These are phyloP conservation scores for Syzygium aromaticum DNA, from an alignment of 345 rosid genomes.

Conservation along the genomic window DNA sequence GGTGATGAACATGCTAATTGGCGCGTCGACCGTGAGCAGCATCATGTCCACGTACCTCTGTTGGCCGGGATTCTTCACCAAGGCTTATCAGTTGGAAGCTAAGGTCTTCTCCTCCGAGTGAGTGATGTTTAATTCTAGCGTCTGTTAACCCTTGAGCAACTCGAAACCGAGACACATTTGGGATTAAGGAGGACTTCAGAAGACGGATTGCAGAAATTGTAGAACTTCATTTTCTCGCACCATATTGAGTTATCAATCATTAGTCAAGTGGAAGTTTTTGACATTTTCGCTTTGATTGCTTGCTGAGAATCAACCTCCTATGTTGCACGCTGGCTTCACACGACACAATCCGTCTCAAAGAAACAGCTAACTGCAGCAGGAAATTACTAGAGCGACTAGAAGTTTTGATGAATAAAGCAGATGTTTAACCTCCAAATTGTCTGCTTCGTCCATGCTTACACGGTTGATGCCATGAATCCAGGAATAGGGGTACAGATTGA, in stretches of 20 bases:
- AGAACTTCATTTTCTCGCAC: background rate
- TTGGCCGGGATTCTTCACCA: conserved; percentile 92
- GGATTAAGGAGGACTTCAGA: background rate
- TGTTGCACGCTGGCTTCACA: background rate
- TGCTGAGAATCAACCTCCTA: background rate
- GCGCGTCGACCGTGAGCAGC: conserved; percentile 77
- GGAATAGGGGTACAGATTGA: background rate
- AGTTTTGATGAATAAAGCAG: background rate
- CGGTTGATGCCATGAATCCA: background rate
- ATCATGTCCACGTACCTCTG: conserved; percentile 73
- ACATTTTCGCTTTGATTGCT: background rate
- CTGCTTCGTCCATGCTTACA: background rate
- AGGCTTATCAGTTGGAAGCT: conserved; percentile 60
- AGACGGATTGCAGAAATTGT: background rate
- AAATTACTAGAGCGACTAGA: background rate
- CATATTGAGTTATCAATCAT: background rate
- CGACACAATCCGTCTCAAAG: background rate
- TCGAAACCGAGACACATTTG: background rate
- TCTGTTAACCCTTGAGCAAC: background rate
- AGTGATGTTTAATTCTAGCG: conserved; percentile 4
- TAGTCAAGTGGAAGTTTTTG: background rate
- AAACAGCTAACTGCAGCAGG: background rate
- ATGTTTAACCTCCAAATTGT: background rate
- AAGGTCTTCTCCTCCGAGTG: conserved; percentile 46
- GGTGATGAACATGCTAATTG: conserved; percentile 89